Conservation (phyloP, 495 filamentous ascomycete species). For the Penicillium chermesinum region DNA sequence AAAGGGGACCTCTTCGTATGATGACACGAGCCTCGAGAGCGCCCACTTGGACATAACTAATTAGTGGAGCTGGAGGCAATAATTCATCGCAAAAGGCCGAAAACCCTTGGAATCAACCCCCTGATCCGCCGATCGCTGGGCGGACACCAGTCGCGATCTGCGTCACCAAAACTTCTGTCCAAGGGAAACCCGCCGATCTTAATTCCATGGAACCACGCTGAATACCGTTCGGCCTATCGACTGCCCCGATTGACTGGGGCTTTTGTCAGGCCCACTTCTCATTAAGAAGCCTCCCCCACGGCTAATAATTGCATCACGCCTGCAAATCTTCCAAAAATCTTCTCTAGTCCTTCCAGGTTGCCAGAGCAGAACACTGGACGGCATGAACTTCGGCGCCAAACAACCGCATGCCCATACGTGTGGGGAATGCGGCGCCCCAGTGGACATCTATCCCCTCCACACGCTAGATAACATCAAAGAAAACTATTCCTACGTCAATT, state of each 20-base stretch:
- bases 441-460: conserved; percentile 17
- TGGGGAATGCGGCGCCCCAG: not conserved
- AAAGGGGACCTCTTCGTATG: too few relatives aligned
- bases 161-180: not conserved
- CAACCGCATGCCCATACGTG: not conserved
- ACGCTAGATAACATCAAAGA: conserved; percentile 10
- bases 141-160: not conserved
- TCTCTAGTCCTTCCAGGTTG: not conserved
- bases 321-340: not conserved
- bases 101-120: not conserved
- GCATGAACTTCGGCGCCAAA: not conserved
- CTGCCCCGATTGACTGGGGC: not conserved
- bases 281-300: not conserved
- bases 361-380: not conserved
- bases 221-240: not conserved
- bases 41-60: not conserved
- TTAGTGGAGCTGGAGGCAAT: not conserved
- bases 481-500: conserved; percentile 13
- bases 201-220: not conserved
- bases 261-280: not conserved
- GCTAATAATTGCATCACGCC: not conserved
- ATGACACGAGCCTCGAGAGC: not conserved
- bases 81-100: not conserved
- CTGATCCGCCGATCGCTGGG: not conserved
- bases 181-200: not conserved